Conservation (phyloP, 345 rosid genomes). For the Leavenworthia alabamica region DNA sequence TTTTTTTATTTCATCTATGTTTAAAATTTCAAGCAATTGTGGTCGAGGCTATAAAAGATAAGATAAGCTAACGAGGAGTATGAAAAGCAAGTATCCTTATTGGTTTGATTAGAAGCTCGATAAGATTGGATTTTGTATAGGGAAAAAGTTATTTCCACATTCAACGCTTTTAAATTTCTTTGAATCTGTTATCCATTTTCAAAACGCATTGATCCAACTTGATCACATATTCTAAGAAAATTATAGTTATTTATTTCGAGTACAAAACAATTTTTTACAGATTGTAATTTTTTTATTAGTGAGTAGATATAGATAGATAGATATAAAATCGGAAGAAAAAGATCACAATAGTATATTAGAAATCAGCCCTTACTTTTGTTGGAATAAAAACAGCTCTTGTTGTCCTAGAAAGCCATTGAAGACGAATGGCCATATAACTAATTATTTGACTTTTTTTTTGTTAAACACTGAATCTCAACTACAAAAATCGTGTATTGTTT, state of each 20-base stretch:
- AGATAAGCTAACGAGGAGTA: constrained; percentile 25
- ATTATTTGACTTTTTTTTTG: no score
- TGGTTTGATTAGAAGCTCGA: constrained; percentile 28
- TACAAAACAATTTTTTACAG: neutral
- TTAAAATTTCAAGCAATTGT: neutral
- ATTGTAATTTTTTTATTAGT: neutral
- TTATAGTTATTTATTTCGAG: neutral
- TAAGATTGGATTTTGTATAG: constrained; percentile 11
- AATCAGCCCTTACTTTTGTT: neutral
- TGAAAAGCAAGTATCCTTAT: constrained; percentile 32
- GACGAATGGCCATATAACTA: neutral
- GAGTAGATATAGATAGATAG: neutral
- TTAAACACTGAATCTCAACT: no score
- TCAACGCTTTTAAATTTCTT: constrained; percentile 14
- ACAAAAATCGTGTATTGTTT: no score
- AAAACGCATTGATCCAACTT: constrained; percentile 18
- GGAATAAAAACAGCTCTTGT: neutral
- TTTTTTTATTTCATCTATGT: neutral
- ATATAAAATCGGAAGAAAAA: neutral
- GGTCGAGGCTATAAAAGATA: constrained; percentile 22
- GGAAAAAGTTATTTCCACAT: neutral
- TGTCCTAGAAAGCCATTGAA: neutral
- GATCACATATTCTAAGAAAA: neutral
- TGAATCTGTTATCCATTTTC: constrained; percentile 23
- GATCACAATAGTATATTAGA: neutral